Conservation (phyloP, 2,329 filamentous ascomycete genomes). For the Fusarium decemcellulare region DNA sequence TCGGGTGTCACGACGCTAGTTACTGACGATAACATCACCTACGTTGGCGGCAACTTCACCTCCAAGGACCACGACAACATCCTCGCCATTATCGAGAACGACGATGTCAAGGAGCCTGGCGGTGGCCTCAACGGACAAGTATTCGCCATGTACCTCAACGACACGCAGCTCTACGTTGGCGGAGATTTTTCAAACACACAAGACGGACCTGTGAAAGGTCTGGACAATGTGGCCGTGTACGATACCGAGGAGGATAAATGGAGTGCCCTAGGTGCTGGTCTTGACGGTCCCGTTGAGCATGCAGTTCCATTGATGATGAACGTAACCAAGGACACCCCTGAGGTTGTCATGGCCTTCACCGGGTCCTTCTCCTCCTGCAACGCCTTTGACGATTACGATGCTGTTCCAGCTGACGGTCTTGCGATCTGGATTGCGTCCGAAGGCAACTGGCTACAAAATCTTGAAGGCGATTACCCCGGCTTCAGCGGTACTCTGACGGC, state of each 20-base stretch:
- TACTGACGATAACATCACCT: slow-evolving; percentile 75
- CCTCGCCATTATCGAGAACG: slow-evolving; percentile 77
- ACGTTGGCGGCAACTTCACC: slow-evolving; percentile 88
- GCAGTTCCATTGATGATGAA: slow-evolving; percentile 87
- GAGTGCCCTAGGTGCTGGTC: slow-evolving; percentile 85
- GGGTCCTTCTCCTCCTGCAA: slow-evolving; percentile 84
- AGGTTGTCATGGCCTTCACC: slow-evolving; percentile 83
- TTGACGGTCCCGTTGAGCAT: slow-evolving; percentile 82
- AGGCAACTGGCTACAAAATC: slow-evolving; percentile 89
- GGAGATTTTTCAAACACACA: slow-evolving; percentile 86
- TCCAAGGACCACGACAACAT: slow-evolving; percentile 79
- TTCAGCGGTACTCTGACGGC: slow-evolving; percentile 82
- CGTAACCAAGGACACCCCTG: slow-evolving; percentile 75
- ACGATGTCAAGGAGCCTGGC: slow-evolving; percentile 72
- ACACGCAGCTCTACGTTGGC: slow-evolving; percentile 81
- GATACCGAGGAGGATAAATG: slow-evolving; percentile 78
- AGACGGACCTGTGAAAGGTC: slow-evolving; percentile 70
- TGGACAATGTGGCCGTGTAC: slow-evolving; percentile 85
- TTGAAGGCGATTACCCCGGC: slow-evolving; percentile 74
- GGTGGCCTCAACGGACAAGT: slow-evolving; percentile 87
- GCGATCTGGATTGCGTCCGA: slow-evolving; percentile 92
- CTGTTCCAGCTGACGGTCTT: slow-evolving; percentile 79
- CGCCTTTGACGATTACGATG: slow-evolving; percentile 74
- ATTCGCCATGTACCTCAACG: slow-evolving; percentile 77
- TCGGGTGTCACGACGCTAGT: slow-evolving; percentile 81